These are phyloP conservation scores for Geotrichum candidum DNA, from an alignment of 1,139 yeast species.

Conservation along the genomic window DNA sequence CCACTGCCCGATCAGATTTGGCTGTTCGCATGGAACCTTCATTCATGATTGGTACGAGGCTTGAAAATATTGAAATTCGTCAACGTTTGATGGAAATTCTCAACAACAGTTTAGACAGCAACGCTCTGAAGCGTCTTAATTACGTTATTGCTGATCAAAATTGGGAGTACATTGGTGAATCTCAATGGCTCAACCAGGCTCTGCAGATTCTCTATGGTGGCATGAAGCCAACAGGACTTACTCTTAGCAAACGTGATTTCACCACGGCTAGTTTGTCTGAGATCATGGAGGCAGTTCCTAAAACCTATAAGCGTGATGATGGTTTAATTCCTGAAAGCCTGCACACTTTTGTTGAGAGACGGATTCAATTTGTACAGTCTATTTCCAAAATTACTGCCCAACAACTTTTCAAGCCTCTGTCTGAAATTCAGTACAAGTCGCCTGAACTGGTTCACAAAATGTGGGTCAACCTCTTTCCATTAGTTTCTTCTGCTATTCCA, in stretches of 20 bases:
- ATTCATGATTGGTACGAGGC: slow-evolving; percentile 85
- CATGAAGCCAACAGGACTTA: slow-evolving; percentile 49
- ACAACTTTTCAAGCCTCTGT: slow-evolving; percentile 61
- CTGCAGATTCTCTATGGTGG: slow-evolving; percentile 79
- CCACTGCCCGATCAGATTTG: slow-evolving; percentile 76
- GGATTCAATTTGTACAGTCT: slow-evolving; percentile 46
- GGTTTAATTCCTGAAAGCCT: slow-evolving; percentile 24
- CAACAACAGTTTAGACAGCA: slow-evolving; percentile 72
- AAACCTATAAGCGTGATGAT: slow-evolving; percentile 21
- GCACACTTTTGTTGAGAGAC: slow-evolving; percentile 43
- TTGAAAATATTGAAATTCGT: slow-evolving; percentile 71
- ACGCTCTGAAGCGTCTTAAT: slow-evolving; percentile 70
- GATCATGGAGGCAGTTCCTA: slow-evolving; percentile 38
- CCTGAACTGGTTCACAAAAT: slow-evolving; percentile 74
- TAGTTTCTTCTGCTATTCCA: slow-evolving; percentile 66
- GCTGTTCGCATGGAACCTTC: slow-evolving; percentile 97
- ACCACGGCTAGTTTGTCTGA: slow-evolving; percentile 51
- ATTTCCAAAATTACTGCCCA: slow-evolving; percentile 48
- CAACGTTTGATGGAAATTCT: slow-evolving; percentile 74
- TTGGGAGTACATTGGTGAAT: slow-evolving; percentile 93
- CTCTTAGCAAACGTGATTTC: slow-evolving; percentile 46
- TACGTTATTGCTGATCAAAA: slow-evolving; percentile 88
- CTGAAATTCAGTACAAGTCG: slow-evolving; percentile 78
- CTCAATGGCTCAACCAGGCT: slow-evolving; percentile 94
- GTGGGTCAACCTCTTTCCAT: slow-evolving; percentile 82